Conservation (phyloP, 176 grass and related monocot genomes). For the Puccinellia tenuiflora region DNA sequence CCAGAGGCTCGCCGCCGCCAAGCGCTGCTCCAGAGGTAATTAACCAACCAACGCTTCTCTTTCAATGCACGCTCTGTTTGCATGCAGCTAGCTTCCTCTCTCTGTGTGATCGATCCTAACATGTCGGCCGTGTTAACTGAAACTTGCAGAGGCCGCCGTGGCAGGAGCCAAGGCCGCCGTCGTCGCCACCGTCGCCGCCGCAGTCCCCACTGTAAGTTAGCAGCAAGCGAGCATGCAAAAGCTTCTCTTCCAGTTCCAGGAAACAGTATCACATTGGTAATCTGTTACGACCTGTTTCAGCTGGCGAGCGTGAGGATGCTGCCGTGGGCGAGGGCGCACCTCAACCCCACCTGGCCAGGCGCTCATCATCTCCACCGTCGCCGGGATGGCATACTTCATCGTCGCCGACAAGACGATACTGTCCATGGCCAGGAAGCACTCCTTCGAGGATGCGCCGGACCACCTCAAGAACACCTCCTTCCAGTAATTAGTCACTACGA, state of each 20-base stretch:
- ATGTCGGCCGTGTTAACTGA: neutral
- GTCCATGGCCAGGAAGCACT: conserved; percentile 53
- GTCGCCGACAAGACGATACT: conserved; percentile 74
- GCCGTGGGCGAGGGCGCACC: conserved; percentile 58
- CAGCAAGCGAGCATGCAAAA: too few relatives aligned
- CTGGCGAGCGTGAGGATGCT: conserved; percentile 80
- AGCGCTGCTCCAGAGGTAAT: conserved; percentile 67
- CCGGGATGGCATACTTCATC: conserved; percentile 67
- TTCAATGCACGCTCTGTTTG: neutral
- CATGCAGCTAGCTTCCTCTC: neutral
- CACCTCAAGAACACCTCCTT: conserved; percentile 45
- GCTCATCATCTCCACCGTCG: conserved; percentile 64
- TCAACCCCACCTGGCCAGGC: conserved; percentile 72
- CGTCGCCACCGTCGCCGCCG: conserved; percentile 51
- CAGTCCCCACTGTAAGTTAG: conserved; percentile 50
- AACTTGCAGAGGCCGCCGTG: conserved; percentile 51
- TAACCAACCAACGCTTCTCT: neutral
- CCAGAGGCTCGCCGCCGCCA: conserved; percentile 63
- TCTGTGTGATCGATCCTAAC: neutral
- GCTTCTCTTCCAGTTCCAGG: neutral
- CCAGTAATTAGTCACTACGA: neutral
- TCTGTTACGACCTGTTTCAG: neutral
- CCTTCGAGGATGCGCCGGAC: conserved; percentile 21
- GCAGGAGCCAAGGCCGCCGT: conserved; percentile 60
- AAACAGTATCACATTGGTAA: neutral